Percentiles rank a stretch among this genome's conserved stretches.
Evolutionary conservation across 371 early-diverging fungal genomes (phyloP).

Genomic region (Rhizopus stolonifer): DNA sequence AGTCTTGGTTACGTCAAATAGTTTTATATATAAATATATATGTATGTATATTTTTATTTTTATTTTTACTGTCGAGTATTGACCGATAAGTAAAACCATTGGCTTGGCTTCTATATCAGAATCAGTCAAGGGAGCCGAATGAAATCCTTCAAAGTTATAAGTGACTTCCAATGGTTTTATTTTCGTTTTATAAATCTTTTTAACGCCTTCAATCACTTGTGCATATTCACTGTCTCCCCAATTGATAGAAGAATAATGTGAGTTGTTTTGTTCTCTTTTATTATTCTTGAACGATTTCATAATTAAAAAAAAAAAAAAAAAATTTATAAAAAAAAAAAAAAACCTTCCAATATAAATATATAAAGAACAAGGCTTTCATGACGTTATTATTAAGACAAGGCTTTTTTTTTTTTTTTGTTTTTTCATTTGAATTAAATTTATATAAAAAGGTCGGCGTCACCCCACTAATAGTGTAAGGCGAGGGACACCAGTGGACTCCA

Average conservation of each 20-base stretch:
- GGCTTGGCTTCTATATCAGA: conserved; percentile 86
- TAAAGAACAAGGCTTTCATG: background rate
- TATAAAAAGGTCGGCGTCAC: conserved; percentile 38
- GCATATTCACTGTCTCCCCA: conserved; percentile 51
- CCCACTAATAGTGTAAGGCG: conserved; percentile 41
- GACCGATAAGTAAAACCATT: conserved; percentile 80
- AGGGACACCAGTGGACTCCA: conserved; percentile 38
- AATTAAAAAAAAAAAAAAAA: background rate
- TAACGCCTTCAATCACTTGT: conserved; percentile 62
- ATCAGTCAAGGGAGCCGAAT: conserved; percentile 74
- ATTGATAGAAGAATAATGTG: background rate
- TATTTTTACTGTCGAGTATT: conserved; percentile 70
- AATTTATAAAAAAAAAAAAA: conserved; percentile 1
- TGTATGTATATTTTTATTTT: too few species aligned
- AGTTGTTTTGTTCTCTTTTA: background rate
- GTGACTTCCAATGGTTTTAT: conserved; percentile 73
- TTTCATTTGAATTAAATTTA: conserved; percentile 4
- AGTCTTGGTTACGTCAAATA: too few species aligned
- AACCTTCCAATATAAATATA: too few species aligned
- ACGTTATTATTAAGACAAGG: background rate
- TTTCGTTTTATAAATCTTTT: conserved; percentile 69
- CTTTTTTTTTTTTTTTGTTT: conserved; percentile 21
- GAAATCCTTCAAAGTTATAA: conserved; percentile 80
- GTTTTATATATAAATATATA: too few species aligned
- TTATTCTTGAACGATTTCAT: background rate